Evolutionary conservation across 2,329 filamentous ascomycete species (phyloP).

Genomic region (Cladosporium sp.): DNA sequence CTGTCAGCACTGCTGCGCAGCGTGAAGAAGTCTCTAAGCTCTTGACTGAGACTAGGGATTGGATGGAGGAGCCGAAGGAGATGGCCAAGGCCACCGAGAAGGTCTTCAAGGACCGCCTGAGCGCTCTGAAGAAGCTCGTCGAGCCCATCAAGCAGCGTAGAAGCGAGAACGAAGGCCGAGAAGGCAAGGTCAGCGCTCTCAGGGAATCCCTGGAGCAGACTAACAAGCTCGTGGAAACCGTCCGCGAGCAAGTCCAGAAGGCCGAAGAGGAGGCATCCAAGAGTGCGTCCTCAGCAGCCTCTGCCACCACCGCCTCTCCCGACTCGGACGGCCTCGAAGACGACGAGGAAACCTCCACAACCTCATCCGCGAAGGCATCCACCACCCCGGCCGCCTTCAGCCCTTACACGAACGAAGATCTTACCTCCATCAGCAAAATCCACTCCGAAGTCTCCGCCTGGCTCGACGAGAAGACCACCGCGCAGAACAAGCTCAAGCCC

Average conservation of each 20-base stretch:
- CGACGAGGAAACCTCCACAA: neutral
- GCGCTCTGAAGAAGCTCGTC: conserved; percentile 70
- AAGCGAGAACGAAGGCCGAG: conserved; percentile 65
- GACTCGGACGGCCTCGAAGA: conserved; percentile 33
- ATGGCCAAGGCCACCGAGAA: conserved; percentile 69
- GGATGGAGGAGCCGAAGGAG: conserved; percentile 70
- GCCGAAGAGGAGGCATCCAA: conserved; percentile 39
- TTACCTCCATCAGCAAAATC: conserved; percentile 57
- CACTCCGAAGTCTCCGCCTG: conserved; percentile 61
- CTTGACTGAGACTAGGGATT: conserved; percentile 68
- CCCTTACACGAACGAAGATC: conserved; percentile 66
- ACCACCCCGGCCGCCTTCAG: conserved; percentile 44
- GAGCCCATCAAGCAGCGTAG: conserved; percentile 69
- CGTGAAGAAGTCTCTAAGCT: conserved; percentile 61
- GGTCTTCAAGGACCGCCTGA: conserved; percentile 68
- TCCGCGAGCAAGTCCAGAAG: conserved; percentile 67
- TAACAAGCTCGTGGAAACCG: conserved; percentile 60
- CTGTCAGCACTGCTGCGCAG: conserved; percentile 62
- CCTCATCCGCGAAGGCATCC: conserved; percentile 11
- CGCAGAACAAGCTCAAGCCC: conserved; percentile 63
- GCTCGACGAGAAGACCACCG: conserved; percentile 64
- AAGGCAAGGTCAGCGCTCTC: conserved; percentile 60
- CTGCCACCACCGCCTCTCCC: conserved; percentile 37
- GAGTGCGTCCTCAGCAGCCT: conserved; percentile 26
- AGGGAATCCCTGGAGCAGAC: conserved; percentile 67